Percentiles rank a stretch among this genome's conserved stretches.
Conservation (phyloP, 352 stramenopile genomes). For the Pythium phragmiticola region DNA sequence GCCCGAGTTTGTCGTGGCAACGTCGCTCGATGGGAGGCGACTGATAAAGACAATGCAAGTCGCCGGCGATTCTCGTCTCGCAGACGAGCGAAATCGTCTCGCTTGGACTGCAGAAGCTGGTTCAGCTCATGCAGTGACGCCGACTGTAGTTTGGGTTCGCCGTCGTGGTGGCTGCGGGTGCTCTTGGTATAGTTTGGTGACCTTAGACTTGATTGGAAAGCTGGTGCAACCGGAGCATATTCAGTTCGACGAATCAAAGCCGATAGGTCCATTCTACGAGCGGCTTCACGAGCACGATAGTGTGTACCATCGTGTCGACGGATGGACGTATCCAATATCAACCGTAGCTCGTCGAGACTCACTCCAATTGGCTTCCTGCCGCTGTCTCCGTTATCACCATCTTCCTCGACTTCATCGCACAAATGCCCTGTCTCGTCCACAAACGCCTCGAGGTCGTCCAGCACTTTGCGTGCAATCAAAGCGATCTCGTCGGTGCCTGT, state of each 20-base stretch:
- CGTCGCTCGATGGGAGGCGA: not conserved
- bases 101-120: constrained; percentile 14
- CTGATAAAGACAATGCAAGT: not conserved
- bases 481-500: constrained; percentile 18
- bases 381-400: constrained; percentile 14
- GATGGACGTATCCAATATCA: constrained; percentile 61
- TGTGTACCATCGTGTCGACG: constrained; percentile 32
- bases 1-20: not conserved
- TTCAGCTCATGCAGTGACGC: constrained; percentile 3
- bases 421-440: constrained; percentile 29
- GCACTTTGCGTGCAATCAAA: constrained; percentile 37
- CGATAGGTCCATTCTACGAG: not conserved
- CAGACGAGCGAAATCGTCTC: constrained; percentile 11
- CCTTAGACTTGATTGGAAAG: not conserved
- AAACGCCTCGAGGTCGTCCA: constrained; percentile 50
- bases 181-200: not conserved
- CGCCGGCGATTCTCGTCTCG: constrained; percentile 7
- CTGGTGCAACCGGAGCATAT: not conserved
- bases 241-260: not conserved
- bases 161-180: not conserved
- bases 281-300: not conserved
- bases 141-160: not conserved
- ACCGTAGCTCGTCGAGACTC: constrained; percentile 44
- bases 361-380: constrained; percentile 10
- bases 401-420: constrained; percentile 1